A percentile compares a stretch with the other conserved stretches of the same genome.
These are phyloP conservation scores for Letharia columbiana DNA, from an alignment of 495 filamentous ascomycete species.

Conservation along the genomic window DNA sequence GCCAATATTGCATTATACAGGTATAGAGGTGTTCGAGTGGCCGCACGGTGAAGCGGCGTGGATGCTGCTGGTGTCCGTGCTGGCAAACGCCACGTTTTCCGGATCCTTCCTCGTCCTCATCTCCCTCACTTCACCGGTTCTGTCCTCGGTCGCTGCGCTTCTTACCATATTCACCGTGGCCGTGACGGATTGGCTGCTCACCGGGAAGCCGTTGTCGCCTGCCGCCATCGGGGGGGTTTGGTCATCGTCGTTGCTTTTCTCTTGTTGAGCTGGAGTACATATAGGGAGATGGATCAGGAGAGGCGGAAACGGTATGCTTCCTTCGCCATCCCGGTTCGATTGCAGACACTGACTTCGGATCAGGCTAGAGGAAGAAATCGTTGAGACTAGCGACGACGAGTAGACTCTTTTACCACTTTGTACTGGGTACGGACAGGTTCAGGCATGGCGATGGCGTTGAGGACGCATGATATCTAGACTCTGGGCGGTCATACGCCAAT, in stretches of 20 bases:
- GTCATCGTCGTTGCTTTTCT: conserved; percentile 81
- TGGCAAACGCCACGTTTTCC: conserved; percentile 83
- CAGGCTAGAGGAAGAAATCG: conserved; percentile 18
- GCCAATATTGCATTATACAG: conserved; percentile 68
- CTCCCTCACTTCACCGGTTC: conserved; percentile 80
- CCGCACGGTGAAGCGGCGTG: conserved; percentile 67
- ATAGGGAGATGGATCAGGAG: conserved; percentile 84
- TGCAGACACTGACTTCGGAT: neutral
- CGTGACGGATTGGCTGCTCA: conserved; percentile 77
- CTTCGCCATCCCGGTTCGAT: neutral
- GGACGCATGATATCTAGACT: neutral
- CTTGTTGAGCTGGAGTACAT: conserved; percentile 83
- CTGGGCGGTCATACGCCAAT: neutral
- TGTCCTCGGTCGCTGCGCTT: conserved; percentile 83
- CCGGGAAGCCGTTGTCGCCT: conserved; percentile 60
- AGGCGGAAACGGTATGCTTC: conserved; percentile 43
- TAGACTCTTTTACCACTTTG: neutral
- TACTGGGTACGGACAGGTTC: neutral
- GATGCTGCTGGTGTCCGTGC: conserved; percentile 69
- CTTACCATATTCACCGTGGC: conserved; percentile 96
- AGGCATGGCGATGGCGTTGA: conserved; percentile 11
- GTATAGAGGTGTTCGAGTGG: conserved; percentile 72
- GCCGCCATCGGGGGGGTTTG: conserved; percentile 73
- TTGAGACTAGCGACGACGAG: conserved; percentile 20
- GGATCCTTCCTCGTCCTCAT: conserved; percentile 93